Base-by-base conservation (phyloP, 306 rosid species). In the Hippophae gyantsensis region DNA sequence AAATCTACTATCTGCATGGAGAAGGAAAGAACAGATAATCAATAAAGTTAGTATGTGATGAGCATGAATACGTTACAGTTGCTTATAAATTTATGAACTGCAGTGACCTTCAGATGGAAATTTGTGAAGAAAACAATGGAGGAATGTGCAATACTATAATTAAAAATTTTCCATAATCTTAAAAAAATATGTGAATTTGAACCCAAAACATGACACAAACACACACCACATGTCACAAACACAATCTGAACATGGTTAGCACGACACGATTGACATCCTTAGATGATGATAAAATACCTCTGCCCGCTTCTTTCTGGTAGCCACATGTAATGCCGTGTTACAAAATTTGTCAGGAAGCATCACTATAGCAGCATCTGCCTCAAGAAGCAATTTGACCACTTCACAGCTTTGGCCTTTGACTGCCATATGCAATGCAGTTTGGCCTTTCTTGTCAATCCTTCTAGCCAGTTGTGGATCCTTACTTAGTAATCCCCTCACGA, bases 341-440 rank as follows among this genome's bases (percentile, higher is more conserved):
- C 99, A 96, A 26, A 84, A 86, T 71, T 93, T 93, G 72, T 93
- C 99, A 0, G 97, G 99, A 80, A 93, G 99, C 99, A 93, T 93
- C 42, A 93, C 99, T 71, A 88, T 88, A 41, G 97, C 99, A 48
- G 99, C 81, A 69, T 93, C 99, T 14, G 97, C 99, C 0, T 74
- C 80, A 7, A 93, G 99, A 70, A 93, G 99, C 78, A 79, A 77
- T 64, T 86, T 93, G 57, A 93, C 99, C 54, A 82, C 99, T 46
- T 86, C 97, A 67, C 86, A 77, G 64, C 93, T 88, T 66, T 87
- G 89, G 67, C 99, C 99, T 72, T 93, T 93, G 46, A 93, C 99
- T 47, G 99, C 97, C 99, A 93, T 93, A 64, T 93, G 99, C 94
- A 93, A 76, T 43, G 99, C 99, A 55, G 99, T 93, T 72, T 93